A percentile compares a stretch with the other conserved stretches of the same genome.
Conservation (phyloP, 768 basidiomycete genomes). For the Lyophyllum shimeji region DNA sequence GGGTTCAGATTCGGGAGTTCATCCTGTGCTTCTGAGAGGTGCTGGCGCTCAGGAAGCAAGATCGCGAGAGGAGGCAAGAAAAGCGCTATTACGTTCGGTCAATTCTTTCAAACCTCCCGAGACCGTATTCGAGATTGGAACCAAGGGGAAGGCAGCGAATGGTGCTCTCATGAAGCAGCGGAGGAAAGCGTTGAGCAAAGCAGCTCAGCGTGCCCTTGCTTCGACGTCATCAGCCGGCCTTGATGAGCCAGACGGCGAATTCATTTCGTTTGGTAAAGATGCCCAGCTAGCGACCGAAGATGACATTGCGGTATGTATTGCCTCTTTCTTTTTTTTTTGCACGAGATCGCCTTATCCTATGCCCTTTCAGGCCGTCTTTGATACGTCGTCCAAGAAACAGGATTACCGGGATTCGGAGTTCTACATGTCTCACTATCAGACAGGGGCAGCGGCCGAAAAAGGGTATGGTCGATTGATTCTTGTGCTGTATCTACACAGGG, state of each 20-base stretch:
- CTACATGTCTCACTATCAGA: conserved; percentile 92
- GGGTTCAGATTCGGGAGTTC: conserved; percentile 60
- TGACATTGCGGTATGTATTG: conserved; percentile 68
- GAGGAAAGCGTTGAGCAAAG: conserved; percentile 72
- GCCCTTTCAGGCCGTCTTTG: conserved; percentile 61
- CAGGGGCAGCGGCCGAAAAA: conserved; percentile 83
- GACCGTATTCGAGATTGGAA: conserved; percentile 89
- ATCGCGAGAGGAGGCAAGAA: conserved; percentile 54
- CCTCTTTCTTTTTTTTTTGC: background rate
- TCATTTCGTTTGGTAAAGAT: conserved; percentile 28
- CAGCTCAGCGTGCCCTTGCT: conserved; percentile 46
- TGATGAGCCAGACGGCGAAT: conserved; percentile 34
- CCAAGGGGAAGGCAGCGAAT: conserved; percentile 62
- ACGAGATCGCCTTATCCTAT: background rate
- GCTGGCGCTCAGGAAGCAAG: conserved; percentile 33
- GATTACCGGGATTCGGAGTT: conserved; percentile 79
- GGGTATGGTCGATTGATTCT: conserved; percentile 53
- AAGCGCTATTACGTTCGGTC: conserved; percentile 69
- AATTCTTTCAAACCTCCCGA: conserved; percentile 83
- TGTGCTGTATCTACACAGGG: background rate
- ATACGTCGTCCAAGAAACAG: conserved; percentile 48
- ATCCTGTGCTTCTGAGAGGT: conserved; percentile 65
- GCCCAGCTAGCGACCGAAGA: conserved; percentile 79
- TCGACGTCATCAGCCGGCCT: conserved; percentile 30
- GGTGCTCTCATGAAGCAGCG: conserved; percentile 86